A percentile compares a stretch with the other conserved stretches of the same genome.
Evolutionary conservation across 2,329 filamentous ascomycete species (phyloP).

Genomic region (Stagonosporopsis tanaceti): DNA sequence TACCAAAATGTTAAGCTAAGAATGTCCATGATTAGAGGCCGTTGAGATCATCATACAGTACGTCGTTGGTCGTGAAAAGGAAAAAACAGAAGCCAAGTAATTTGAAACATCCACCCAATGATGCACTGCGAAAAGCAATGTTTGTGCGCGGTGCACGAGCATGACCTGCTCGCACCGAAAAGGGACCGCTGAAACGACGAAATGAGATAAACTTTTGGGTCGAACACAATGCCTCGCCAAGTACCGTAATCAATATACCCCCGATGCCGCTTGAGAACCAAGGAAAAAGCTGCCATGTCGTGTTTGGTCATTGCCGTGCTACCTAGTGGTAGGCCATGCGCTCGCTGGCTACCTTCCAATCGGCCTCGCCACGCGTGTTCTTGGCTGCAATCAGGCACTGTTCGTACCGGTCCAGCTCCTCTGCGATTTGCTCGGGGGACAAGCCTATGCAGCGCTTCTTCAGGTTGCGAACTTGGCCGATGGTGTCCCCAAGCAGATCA

Average conservation of each 20-base stretch:
- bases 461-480: neutral
- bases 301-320: neutral
- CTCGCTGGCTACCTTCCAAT: slow-evolving; percentile 6
- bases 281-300: neutral
- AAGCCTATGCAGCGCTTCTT: neutral
- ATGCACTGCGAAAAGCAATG: neutral
- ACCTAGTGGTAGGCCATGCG: slow-evolving; percentile 1
- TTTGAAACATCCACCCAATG: slow-evolving; percentile 10
- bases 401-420: neutral
- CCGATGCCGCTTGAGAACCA: slow-evolving; percentile 15
- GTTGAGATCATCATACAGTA: slow-evolving; percentile 11
- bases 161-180: slow-evolving; percentile 3
- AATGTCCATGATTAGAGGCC: slow-evolving; percentile 15
- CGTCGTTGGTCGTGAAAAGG: slow-evolving; percentile 12
- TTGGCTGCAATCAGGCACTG: neutral
- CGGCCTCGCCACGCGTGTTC: slow-evolving; percentile 12
- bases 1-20: slow-evolving; percentile 20
- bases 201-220: slow-evolving; percentile 12
- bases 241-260: slow-evolving; percentile 4
- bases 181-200: neutral
- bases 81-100: neutral
- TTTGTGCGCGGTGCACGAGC: slow-evolving; percentile 2
- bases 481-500: slow-evolving; percentile 7
- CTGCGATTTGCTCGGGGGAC: neutral
- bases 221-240: neutral